Evolutionary conservation across 371 early-diverging fungal species (phyloP), one percentile per base, ranked within the genome.

Genomic region (Mucor piriformis): DNA sequence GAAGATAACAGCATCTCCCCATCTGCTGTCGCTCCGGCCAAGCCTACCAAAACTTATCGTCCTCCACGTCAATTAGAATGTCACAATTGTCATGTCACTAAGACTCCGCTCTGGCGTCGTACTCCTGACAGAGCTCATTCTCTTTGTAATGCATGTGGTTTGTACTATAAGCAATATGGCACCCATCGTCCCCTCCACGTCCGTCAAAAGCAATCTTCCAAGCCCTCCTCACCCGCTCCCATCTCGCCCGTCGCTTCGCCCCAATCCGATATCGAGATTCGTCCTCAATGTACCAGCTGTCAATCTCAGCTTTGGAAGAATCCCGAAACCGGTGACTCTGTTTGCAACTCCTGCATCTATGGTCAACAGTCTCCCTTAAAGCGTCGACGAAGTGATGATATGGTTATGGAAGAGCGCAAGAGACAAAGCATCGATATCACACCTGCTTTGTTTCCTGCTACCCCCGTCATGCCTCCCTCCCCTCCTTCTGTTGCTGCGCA

Each of bases 291-390:
- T 60, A 82, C 83, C 18, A 91, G 94, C 59, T 95, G 95, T 63
- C 74, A 79, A 5, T 90, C 93, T 3, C 93, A 94, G 4, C 80
- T 92, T 32, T 95, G 94, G 95, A 82, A 92, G 8, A 86, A 92
- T 60, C 87, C 89, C 60, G 83, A 85, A 18, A 80, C 85, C 38
- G 92, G 92, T 16, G 84, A 89, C 62, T 78, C 86, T 13, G 82
- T 94, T 15, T 95, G 97, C 73, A 93, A 94, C 64, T 88, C 94
- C 2, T 95, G 95, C 3, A 75, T 93, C 10, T 92, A 92, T 66
- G 34, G 16, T 33, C 43, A 51, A 54, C 15, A 46, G n/a, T 37
- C 23, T 8, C 42, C 42, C 3, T 42, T 42, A 10, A 63, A 64
- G 35, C 58, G 59, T 50, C 47, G 50, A 54, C 54, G 61, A 13